Base-by-base conservation (phyloP, 192 early-diverging fungal species). In the Bifiguratus adelaidae region DNA sequence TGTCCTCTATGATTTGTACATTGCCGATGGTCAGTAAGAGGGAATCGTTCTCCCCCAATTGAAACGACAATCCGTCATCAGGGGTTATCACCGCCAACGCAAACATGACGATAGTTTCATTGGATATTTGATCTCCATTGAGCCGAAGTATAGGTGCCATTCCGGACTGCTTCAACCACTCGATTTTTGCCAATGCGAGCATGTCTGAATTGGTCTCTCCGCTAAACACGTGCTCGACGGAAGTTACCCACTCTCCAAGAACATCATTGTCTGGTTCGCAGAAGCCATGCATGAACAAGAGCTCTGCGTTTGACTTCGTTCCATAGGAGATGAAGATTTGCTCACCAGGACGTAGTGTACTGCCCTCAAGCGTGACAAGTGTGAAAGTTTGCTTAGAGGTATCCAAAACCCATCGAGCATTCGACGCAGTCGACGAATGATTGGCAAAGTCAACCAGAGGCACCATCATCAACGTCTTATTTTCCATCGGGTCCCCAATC, bases 361-460 rank as follows among this genome's bases (percentile, higher is more conserved):
- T 13, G 29, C 35, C 30, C 2, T 4, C 15, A 8, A 42, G n/a
- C n/a, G 30, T 11, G 5, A 63, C 21, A 15, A 66, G 30, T 5
- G 40, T 27, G 22, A 70, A 44, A 19, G 64, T 53, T 8, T 20
- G 7, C 6, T 21, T 21, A 7, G 37, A 40, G 13, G 64, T 44
- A 9, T 65, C 62, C 1, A 81, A 35, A 19, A 76, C 49, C 84
- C 84, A 86, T 0, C 74, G 63, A 11, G 80, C 61, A 22, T 68
- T 70, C 5, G 6, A 20, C 7, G 76, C 65, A 4, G 34, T 27
- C 3, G 52, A 19, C 0, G 76, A 65, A 55, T 86, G 84, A 47
- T 86, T 86, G 21, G 78, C 78, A 58, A 86, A 78, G 59, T 86
- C 84, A 30, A 86, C 59, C 12, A 76, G 69, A 7, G 84, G 84